phyloP scores from a whole-genome alignment of 2,329 filamentous ascomycete species.

The Aphanocladium album region DNA sequence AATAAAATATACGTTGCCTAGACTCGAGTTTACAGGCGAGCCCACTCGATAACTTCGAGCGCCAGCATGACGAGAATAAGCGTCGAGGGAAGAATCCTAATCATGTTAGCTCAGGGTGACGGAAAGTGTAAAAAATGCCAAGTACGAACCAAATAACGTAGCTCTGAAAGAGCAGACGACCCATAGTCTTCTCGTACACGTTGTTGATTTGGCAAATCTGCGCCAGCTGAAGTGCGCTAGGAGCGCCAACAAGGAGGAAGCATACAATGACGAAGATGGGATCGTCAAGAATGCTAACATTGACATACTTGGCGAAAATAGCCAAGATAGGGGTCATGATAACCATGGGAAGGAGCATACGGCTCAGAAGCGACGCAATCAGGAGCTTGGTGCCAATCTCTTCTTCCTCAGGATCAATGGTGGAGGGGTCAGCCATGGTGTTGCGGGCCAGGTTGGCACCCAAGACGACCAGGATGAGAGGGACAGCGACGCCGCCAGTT shows the following conservation, averaged over 20 bases:
- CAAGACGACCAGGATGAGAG: constrained; percentile 89
- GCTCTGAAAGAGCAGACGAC: constrained; percentile 87
- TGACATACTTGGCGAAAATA: constrained; percentile 81
- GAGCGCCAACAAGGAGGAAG: constrained; percentile 91
- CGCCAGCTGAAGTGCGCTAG: constrained; percentile 86
- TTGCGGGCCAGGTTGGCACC: constrained; percentile 92
- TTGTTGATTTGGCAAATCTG: constrained; percentile 99
- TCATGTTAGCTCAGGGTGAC: constrained; percentile 21
- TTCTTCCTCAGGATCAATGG: constrained; percentile 65
- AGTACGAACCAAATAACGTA: constrained; percentile 69
- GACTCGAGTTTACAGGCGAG: constrained; percentile 27
- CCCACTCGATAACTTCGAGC: constrained; percentile 90
- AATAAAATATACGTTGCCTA: constrained; percentile 14
- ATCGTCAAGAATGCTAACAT: constrained; percentile 90
- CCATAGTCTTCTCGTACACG: constrained; percentile 94
- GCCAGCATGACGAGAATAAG: constrained; percentile 86
- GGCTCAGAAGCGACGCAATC: constrained; percentile 75
- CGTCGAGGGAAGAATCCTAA: constrained; percentile 87
- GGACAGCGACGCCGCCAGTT: constrained; percentile 86
- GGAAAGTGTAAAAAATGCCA: neutral
- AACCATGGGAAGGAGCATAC: constrained; percentile 87
- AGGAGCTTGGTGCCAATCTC: constrained; percentile 69
- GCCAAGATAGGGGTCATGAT: constrained; percentile 91
- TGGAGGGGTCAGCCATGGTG: constrained; percentile 65
- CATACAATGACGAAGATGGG: constrained; percentile 98